These are phyloP conservation scores for Leccinum ambiguum DNA, from an alignment of 1,284 basidiomycete species.

Conservation along the genomic window DNA sequence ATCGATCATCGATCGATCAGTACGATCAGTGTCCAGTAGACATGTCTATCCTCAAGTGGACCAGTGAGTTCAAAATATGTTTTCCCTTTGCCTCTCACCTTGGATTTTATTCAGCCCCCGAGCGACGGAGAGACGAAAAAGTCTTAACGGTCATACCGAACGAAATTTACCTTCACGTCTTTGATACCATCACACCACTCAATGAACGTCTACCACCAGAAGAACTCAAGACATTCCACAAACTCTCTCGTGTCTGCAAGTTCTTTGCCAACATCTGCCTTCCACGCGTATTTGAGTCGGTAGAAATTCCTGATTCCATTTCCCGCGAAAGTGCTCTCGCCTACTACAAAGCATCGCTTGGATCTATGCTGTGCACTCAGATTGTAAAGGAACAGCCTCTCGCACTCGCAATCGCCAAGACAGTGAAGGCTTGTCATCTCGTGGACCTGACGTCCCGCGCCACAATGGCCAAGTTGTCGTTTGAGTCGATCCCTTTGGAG, in stretches of 20 bases:
- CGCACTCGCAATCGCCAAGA: no score
- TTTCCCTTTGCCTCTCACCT: not conserved
- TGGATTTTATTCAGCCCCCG: not conserved
- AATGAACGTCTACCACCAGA: not conserved
- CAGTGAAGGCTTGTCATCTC: no score
- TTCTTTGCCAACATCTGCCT: not conserved
- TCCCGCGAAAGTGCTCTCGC: no score
- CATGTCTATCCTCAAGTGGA: slow-evolving; percentile 16
- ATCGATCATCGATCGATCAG: no score
- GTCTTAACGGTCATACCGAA: not conserved
- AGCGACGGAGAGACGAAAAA: not conserved
- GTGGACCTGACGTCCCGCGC: no score
- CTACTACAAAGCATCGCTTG: no score
- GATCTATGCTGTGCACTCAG: no score
- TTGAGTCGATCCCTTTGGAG: no score
- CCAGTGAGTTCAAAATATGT: not conserved
- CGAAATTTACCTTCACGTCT: not conserved
- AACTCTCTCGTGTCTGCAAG: not conserved
- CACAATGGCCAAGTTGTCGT: no score
- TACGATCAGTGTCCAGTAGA: slow-evolving; percentile 30
- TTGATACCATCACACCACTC: not conserved
- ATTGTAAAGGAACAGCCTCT: no score
- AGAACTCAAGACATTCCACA: not conserved
- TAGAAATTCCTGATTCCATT: no score
- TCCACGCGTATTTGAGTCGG: not conserved